Evolutionary conservation across 345 rosid genomes (phyloP).

Genomic region (rapeseed (Brassica napus)): Da-Ae NC_063452.1:60731501-60732000

Average conservation of each 20-base stretch:
- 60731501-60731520: too few relatives aligned
- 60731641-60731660: not conserved
- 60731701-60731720: too few relatives aligned
- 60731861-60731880: too few relatives aligned
- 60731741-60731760: not conserved
- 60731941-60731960: too few relatives aligned
- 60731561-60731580: not conserved
- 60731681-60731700: too few relatives aligned
- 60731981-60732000: constrained; percentile 97
- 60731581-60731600: not conserved
- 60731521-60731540: too few relatives aligned
- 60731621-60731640: not conserved
- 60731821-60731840: not conserved
- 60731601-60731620: not conserved
- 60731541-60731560: not conserved
- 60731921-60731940: too few relatives aligned
- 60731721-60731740: not conserved
- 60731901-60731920: too few relatives aligned
- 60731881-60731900: too few relatives aligned
- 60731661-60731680: not conserved
- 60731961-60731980: constrained; percentile 45
- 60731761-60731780: not conserved
- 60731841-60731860: not conserved
- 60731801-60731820: not conserved
- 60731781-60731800: not conserved